Conservation (phyloP, 768 basidiomycete genomes). For the Leccinum subgranulosum region DNA sequence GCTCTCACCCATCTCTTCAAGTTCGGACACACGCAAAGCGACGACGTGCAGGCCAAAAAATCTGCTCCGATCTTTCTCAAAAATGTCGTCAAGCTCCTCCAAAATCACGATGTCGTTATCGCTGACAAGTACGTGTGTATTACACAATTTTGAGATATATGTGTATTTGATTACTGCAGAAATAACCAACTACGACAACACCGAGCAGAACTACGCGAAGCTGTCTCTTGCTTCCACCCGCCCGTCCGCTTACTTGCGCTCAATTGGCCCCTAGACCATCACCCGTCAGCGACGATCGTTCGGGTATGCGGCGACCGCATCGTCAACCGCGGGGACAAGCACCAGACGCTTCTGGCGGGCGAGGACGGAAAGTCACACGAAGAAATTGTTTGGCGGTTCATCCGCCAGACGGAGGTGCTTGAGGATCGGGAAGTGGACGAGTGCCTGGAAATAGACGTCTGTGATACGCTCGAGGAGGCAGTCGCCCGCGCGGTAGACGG, state of each 20-base stretch:
- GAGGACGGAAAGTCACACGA: conserved; percentile 58
- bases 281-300: conserved; percentile 59
- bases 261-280: conserved; percentile 62
- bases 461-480: conserved; percentile 50
- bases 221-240: conserved; percentile 40
- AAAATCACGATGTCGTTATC: conserved; percentile 73
- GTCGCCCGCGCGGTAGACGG: conserved; percentile 59
- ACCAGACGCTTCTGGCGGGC: conserved; percentile 76
- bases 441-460: conserved; percentile 62
- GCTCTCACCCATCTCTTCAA: conserved; percentile 77
- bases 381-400: conserved; percentile 77
- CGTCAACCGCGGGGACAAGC: conserved; percentile 70
- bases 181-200: conserved; percentile 90
- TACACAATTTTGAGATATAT: not conserved
- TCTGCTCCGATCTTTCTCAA: conserved; percentile 64
- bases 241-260: conserved; percentile 78
- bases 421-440: conserved; percentile 60
- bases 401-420: conserved; percentile 62
- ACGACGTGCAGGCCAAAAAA: conserved; percentile 81
- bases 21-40: conserved; percentile 91
- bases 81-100: conserved; percentile 64
- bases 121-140: conserved; percentile 75
- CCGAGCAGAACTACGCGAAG: conserved; percentile 64
- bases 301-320: conserved; percentile 79
- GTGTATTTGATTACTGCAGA: conserved; percentile 34